Base-by-base conservation (phyloP, 805 yeast species). In the Starmerella gropengiesseri region DNA sequence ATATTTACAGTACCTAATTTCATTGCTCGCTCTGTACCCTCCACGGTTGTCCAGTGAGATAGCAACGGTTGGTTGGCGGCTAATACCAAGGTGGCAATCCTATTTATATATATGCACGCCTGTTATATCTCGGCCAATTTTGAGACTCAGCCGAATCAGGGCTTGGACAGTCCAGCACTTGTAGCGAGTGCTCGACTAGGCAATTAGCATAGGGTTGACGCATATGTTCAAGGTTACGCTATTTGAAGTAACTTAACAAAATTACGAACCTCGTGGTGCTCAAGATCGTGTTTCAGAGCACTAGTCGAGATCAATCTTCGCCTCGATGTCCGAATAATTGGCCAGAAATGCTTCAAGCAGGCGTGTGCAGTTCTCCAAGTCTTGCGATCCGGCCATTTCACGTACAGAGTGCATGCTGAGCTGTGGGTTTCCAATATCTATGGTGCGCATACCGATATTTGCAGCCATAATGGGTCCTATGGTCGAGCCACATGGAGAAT, bases 381-480 rank as follows among this genome's bases (percentile, higher is more conserved):
- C 97, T 37, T 64, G 66, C 17, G 82, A 62, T 17, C 94, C 94
- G 27, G 93, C 87, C 5, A 94, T 86, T 61, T 87, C 97, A 60
- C 96, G 74, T 47, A 84, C 78, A 1, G 93, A 81, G 58, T 87
- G 97, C 97, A 87, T 87, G 46, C 91, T 78, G 54, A 87, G 66
- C 56, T 86, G 91, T 1, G 95, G 94, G 55, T 83, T 84, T 45
- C 97, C 97, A 41, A 87, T 63, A 61, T 87, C 97, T 47, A 87
- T 63, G 3, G 95, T 83, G 58, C 91, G 72, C 39, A 87, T 71
- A 41, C 97, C 97, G 29, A 86, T 70, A 52, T 81, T 81, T 3
- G 94, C 78, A 27, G 95, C 80, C 45, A 89, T 66, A 61, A 87
- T 82, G 17, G 97, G 97, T 1, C 97, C 98, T 56, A 89, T 89